Evolutionary conservation across 225 moss, liverwort and hornwort genomes (phyloP).

Genomic region (Bryoerythrophyllum caledonicum): DNA sequence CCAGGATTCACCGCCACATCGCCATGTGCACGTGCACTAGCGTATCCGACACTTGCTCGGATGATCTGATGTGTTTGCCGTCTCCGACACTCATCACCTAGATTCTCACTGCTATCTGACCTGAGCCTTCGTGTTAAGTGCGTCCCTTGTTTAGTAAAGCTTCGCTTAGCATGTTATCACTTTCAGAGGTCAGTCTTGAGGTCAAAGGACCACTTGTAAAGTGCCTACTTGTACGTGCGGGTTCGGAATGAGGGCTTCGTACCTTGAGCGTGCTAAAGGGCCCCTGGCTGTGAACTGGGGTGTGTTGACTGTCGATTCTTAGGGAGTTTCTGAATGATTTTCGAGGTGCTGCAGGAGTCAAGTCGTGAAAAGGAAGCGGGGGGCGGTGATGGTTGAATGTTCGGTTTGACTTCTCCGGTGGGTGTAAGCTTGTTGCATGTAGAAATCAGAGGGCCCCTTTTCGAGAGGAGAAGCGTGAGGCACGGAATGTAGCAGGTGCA

Average conservation of each 20-base stretch:
- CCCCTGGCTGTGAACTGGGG: background rate
- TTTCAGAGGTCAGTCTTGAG: background rate
- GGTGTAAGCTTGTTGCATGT: background rate
- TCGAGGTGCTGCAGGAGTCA: background rate
- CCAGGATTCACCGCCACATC: conserved; percentile 11
- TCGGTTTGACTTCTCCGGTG: conserved; percentile 5
- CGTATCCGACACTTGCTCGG: conserved; percentile 24
- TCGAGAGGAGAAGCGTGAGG: background rate
- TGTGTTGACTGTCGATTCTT: background rate
- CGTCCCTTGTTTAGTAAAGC: background rate
- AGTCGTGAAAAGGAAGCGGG: background rate
- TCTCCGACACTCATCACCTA: conserved; percentile 40
- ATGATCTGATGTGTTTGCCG: conserved; percentile 25
- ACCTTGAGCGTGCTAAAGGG: background rate
- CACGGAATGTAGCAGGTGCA: background rate
- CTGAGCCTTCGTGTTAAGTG: background rate
- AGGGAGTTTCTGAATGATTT: background rate
- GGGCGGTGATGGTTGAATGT: background rate
- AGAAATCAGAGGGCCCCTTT: conserved; percentile 11
- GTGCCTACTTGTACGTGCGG: background rate
- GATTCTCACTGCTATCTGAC: background rate
- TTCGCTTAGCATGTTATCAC: background rate
- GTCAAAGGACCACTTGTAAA: background rate
- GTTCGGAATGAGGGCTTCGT: background rate
- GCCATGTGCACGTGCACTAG: background rate